Percentiles rank a stretch among this genome's conserved stretches.
Conservation (phyloP, 169 alveolate species). For the Babesia caballi region DNA sequence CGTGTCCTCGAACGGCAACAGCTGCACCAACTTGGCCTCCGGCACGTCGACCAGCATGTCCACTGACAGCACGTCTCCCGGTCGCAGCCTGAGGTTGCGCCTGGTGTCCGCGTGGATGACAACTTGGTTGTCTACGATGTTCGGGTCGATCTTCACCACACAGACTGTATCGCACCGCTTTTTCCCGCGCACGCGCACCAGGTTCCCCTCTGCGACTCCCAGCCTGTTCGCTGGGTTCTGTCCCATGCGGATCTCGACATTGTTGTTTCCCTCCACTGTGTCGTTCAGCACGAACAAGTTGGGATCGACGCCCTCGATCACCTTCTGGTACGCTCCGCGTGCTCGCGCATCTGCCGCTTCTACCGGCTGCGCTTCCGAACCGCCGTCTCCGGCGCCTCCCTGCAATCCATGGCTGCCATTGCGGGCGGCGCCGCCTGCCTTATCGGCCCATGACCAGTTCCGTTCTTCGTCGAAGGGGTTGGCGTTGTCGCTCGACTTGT, state of each 20-base stretch:
- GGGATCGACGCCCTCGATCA: slow-evolving; percentile 48
- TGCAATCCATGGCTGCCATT: neutral
- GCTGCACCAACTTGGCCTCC: slow-evolving; percentile 26
- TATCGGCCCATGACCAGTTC: slow-evolving; percentile 34
- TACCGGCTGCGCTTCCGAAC: neutral
- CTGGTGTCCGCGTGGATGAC: slow-evolving; percentile 50
- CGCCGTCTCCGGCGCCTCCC: neutral
- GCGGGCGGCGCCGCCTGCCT: neutral
- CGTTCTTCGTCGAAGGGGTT: slow-evolving; percentile 9
- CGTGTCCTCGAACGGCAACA: slow-evolving; percentile 58
- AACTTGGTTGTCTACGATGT: slow-evolving; percentile 31
- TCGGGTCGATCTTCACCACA: slow-evolving; percentile 37
- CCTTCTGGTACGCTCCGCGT: slow-evolving; percentile 18
- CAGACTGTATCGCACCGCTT: slow-evolving; percentile 57
- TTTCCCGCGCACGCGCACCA: slow-evolving; percentile 46
- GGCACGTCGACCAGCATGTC: slow-evolving; percentile 46
- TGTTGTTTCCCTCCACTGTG: slow-evolving; percentile 57
- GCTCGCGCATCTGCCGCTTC: neutral
- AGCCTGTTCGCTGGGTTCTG: slow-evolving; percentile 61
- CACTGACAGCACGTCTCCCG: slow-evolving; percentile 58
- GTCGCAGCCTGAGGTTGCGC: slow-evolving; percentile 58
- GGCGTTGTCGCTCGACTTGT: neutral
- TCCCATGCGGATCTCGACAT: slow-evolving; percentile 51
- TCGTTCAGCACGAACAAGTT: slow-evolving; percentile 43
- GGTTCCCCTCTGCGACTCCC: slow-evolving; percentile 48